Evolutionary conservation across 140 eudicot species (phyloP), one percentile per base, ranked within the genome.

Genomic region (Stevia rebaudiana): DNA sequence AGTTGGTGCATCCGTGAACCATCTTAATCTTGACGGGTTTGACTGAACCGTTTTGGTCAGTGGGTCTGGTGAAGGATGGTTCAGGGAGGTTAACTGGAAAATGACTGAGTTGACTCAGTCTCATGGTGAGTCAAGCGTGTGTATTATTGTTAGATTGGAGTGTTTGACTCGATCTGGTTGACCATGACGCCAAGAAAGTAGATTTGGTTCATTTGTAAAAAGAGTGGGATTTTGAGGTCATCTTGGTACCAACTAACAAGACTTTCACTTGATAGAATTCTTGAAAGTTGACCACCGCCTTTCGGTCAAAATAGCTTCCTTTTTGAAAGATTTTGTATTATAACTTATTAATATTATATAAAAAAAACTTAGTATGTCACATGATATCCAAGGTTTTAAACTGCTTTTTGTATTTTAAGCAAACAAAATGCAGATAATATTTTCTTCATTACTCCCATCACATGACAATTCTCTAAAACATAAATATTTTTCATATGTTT

Each of bases 301-400:
- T 56, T 41, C 47, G 28, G 65, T 50, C 56, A 71, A 28, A 6
- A 3, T 57, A 19, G 15, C 57, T 17, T 18, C n/a, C 13, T 37
- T 37, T 37, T 7, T 0, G 10, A 37, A 37, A 8, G 10, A 7
- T 37, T 37, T 2, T 37, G 2, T 9, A n/a, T 43, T 43, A n/a
- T 9, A 7, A 9, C 10, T 42, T 25, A 19, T 70, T 61, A 63
- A 41, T 19, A 28, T 16, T 5, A 43, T 1, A 42, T 10, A 42
- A 53, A 25, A 53, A 65, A 11, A 63, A 54, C 54, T 50, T 16
- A 25, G n/a, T n/a, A n/a, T n/a, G 49, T 72, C 72, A 64, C 78
- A 54, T 73, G 72, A 73, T 64, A 52, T 42, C 67, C 43, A 44
- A 43, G 51, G 67, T 64, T 54, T 63, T 53, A 65, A 40, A 61